Evolutionary conservation across 495 filamentous ascomycete genomes (phyloP).

Genomic region (Beverwykella pulmonaria): DNA sequence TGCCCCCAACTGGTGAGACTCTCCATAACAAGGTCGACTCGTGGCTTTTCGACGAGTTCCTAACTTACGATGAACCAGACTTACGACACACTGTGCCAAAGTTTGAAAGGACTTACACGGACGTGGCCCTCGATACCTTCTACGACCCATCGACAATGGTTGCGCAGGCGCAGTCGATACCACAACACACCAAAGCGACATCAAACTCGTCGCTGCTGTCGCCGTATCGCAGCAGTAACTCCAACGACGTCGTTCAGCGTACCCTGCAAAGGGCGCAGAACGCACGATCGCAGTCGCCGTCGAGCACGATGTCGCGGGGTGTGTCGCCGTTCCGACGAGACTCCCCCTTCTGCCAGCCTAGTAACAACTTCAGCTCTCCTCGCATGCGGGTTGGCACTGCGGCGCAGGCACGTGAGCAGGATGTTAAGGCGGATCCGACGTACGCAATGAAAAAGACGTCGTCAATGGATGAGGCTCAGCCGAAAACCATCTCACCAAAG

Average conservation of each 20-base stretch:
- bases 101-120: slow-evolving; percentile 81
- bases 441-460: slow-evolving; percentile 45
- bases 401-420: slow-evolving; percentile 61
- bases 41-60: slow-evolving; percentile 62
- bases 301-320: slow-evolving; percentile 61
- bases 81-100: slow-evolving; percentile 61
- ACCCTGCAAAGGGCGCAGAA: slow-evolving; percentile 77
- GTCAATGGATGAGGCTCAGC: slow-evolving; percentile 57
- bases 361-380: slow-evolving; percentile 45
- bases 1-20: slow-evolving; percentile 43
- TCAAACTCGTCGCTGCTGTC: slow-evolving; percentile 52
- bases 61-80: slow-evolving; percentile 53
- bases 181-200: slow-evolving; percentile 44
- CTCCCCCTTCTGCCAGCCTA: slow-evolving; percentile 65
- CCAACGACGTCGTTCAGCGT: slow-evolving; percentile 65
- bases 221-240: slow-evolving; percentile 53
- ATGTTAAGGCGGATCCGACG: slow-evolving; percentile 60
- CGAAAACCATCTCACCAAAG: slow-evolving; percentile 94
- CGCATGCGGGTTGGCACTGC: slow-evolving; percentile 57
- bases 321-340: slow-evolving; percentile 80
- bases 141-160: slow-evolving; percentile 71
- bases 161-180: slow-evolving; percentile 44
- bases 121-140: slow-evolving; percentile 81
- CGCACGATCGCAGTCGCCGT: slow-evolving; percentile 61
- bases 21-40: slow-evolving; percentile 45